These are phyloP conservation scores for Cladosporium sp. DNA, from an alignment of 2,329 filamentous ascomycete genomes.

Conservation along the genomic window DNA sequence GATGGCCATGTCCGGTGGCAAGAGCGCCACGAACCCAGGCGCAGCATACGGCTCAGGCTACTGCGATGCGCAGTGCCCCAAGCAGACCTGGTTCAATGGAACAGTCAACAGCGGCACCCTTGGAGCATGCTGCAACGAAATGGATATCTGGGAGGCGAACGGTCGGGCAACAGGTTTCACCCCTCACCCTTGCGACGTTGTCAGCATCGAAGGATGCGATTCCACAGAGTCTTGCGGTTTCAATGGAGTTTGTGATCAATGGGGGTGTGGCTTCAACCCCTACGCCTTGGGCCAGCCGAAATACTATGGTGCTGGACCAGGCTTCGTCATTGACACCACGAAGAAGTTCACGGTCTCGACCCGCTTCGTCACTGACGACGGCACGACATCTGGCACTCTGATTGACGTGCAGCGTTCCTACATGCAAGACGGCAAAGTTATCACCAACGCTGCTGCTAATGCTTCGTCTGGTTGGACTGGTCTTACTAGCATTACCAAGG, in stretches of 20 bases:
- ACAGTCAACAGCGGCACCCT: constrained; percentile 45
- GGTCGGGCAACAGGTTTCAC: constrained; percentile 60
- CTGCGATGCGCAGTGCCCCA: constrained; percentile 45
- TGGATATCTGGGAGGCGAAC: constrained; percentile 65
- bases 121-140: constrained; percentile 44
- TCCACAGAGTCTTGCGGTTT: constrained; percentile 52
- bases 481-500: background rate
- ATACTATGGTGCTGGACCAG: constrained; percentile 51
- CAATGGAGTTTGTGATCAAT: constrained; percentile 60
- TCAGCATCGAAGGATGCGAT: constrained; percentile 47
- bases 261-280: constrained; percentile 65
- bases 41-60: constrained; percentile 57
- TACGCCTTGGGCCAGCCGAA: constrained; percentile 60
- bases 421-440: constrained; percentile 57
- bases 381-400: constrained; percentile 49
- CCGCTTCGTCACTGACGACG: constrained; percentile 54
- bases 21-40: constrained; percentile 37
- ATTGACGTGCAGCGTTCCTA: constrained; percentile 60
- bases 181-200: constrained; percentile 57
- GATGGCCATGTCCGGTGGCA: constrained; percentile 59
- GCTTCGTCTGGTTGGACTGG: background rate
- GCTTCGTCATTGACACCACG: constrained; percentile 53
- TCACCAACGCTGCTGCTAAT: constrained; percentile 47
- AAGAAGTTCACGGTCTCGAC: constrained; percentile 61
- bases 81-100: constrained; percentile 10